These are phyloP conservation scores for Plantago coronopus DNA, from an alignment of 305 asterid species.

Conservation along the genomic window DNA sequence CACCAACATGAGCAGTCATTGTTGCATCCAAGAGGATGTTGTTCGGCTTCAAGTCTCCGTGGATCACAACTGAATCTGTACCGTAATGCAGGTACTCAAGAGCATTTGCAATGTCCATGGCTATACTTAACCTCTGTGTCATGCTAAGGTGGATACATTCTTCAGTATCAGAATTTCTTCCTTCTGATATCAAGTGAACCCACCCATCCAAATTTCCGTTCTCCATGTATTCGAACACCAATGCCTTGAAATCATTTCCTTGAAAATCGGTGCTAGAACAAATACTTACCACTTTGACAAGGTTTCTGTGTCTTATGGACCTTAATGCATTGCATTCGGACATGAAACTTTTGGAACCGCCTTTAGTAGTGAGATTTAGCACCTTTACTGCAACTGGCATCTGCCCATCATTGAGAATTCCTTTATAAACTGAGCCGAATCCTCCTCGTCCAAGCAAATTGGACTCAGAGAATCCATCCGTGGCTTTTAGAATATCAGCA, in stretches of 20 bases:
- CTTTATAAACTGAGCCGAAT: constrained; percentile 13
- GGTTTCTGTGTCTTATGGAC: constrained; percentile 13
- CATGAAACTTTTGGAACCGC: constrained; percentile 6
- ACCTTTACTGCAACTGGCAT: constrained; percentile 17
- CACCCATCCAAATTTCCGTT: constrained; percentile 17
- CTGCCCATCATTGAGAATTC: not conserved
- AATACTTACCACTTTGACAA: constrained; percentile 10
- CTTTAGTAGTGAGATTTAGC: constrained; percentile 9
- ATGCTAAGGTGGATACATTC: not conserved
- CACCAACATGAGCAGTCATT: constrained; percentile 11
- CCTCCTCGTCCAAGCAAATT: constrained; percentile 7
- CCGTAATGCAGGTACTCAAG: constrained; percentile 2
- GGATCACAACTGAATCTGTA: constrained; percentile 2
- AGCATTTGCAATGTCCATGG: constrained; percentile 1
- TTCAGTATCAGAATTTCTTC: not conserved
- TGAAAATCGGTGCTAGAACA: constrained; percentile 15
- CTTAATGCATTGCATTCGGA: constrained; percentile 20
- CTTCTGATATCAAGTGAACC: not conserved
- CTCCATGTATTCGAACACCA: constrained; percentile 11
- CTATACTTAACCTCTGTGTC: constrained; percentile 1
- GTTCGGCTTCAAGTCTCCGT: constrained; percentile 25
- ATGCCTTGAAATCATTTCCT: constrained; percentile 11
- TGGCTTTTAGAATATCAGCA: constrained; percentile 12
- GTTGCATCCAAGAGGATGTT: constrained; percentile 20
- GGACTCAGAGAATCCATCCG: constrained; percentile 10